Base-by-base conservation (phyloP, 331 rosid genomes). In the Quercus lobata region DNA sequence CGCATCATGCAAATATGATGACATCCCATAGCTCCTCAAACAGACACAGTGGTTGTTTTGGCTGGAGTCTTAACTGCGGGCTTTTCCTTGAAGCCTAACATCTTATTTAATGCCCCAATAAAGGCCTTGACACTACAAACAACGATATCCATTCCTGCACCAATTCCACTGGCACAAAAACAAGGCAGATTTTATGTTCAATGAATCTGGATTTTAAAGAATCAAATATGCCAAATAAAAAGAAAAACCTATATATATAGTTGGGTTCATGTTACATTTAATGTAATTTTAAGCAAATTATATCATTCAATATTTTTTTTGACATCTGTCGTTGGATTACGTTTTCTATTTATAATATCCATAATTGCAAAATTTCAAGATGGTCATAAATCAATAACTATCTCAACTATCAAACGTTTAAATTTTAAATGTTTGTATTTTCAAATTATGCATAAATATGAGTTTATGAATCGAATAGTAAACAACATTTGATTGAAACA, bases 91-190 rank as follows among this genome's bases (percentile, higher is more conserved):
- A 96, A 92, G 86, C 97, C 90, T 61, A 89, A 56, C 97, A 96
- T 92, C 88, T 96, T 96, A 82, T 96, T 96, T 80, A 93, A 14
- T 2, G 98, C 99, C 71, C 87, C 90, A 76, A 89, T 9, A 75
- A 92, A 96, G 49, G 99, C 99, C 93, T 93, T 93, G 58, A 93
- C 97, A 85, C 99, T 96, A 75, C 98, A 93, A 41, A 93, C 97
- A 68, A 93, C 97, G 56, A 96, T 87, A 80, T 96, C 98, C 99
- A 96, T 89, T 80, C 97, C 97, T 3, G 97, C 93, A 44, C 97
- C 98, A 5, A 53, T 87, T 52, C 98, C 99, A 81, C 99, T 96
- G 87, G 8, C 70, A 81, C 75, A 77, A 80, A 58, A 78, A 2
- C 30, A 46, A 73, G 61, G 35, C 29, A 30, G 32, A 16, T 5